These are phyloP conservation scores for Fomitopsis schrenkii DNA, from an alignment of 1,284 basidiomycete genomes.

Conservation along the genomic window DNA sequence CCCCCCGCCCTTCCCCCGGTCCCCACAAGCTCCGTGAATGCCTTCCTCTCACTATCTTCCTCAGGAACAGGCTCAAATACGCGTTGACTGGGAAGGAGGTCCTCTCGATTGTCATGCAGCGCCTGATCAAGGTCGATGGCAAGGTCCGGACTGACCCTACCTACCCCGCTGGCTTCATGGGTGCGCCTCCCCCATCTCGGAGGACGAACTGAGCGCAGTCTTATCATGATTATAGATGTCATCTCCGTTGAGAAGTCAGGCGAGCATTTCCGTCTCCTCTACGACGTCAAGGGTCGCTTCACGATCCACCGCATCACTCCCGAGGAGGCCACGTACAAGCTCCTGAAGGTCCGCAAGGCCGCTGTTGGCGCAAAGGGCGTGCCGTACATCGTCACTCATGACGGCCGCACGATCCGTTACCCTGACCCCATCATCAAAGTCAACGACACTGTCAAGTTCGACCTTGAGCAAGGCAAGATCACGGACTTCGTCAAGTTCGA, in stretches of 20 bases:
- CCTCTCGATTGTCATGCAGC: conserved; percentile 91
- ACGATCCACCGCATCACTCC: conserved; percentile 99
- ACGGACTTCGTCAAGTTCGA: conserved; percentile 95
- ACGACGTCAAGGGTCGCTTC: conserved; percentile 99
- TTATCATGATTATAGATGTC: conserved; percentile 62
- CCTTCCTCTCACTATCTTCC: conserved; percentile 91
- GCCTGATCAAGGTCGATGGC: conserved; percentile 97
- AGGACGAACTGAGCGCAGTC: too few relatives aligned
- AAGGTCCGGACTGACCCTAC: conserved; percentile 99
- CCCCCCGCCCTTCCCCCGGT: conserved; percentile 95
- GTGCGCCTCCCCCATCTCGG: conserved; percentile 38
- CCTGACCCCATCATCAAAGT: conserved; percentile 95
- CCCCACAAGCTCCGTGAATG: conserved; percentile 99
- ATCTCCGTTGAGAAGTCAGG: conserved; percentile 97
- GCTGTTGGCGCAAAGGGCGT: conserved; percentile 94
- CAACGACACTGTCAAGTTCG: conserved; percentile 98
- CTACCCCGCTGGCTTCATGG: conserved; percentile 97
- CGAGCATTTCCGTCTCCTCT: conserved; percentile 99
- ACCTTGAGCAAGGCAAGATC: conserved; percentile 94
- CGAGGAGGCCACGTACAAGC: conserved; percentile 98
- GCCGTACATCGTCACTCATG: conserved; percentile 97
- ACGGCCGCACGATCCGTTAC: conserved; percentile 99
- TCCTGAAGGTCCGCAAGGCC: conserved; percentile 93
- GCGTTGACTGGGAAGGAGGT: conserved; percentile 97
- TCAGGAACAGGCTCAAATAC: conserved; percentile 99